A percentile compares a stretch with the other conserved stretches of the same genome.
Evolutionary conservation across 192 early-diverging fungal species (phyloP).

Genomic region (Podila epicladia): DNA sequence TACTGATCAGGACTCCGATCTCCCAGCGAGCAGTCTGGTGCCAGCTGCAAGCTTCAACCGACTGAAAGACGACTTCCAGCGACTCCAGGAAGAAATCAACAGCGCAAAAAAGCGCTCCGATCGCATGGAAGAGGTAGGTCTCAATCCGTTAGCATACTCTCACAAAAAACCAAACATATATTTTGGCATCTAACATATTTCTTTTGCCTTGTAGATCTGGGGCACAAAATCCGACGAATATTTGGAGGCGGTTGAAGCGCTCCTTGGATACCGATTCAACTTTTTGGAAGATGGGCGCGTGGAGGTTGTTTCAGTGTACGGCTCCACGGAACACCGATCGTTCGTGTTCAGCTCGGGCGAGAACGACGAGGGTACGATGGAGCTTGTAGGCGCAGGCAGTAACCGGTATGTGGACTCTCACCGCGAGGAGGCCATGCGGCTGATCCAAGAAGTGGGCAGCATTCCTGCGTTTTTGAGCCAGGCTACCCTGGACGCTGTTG

Average conservation of each 20-base stretch:
- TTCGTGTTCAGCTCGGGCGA: conserved; percentile 79
- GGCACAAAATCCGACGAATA: conserved; percentile 75
- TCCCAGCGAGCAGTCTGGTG: conserved; percentile 34
- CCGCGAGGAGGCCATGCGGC: conserved; percentile 66
- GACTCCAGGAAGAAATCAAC: conserved; percentile 61
- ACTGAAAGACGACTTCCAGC: conserved; percentile 65
- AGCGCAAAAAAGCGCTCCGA: conserved; percentile 73
- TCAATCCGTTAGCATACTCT: no score
- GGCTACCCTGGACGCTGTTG: conserved; percentile 75
- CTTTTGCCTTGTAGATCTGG: conserved; percentile 62
- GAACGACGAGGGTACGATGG: conserved; percentile 73
- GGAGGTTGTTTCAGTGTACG: conserved; percentile 78
- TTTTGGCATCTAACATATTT: background rate
- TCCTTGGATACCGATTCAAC: conserved; percentile 78
- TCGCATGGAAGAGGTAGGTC: conserved; percentile 70
- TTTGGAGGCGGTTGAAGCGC: conserved; percentile 73
- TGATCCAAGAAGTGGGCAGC: conserved; percentile 73
- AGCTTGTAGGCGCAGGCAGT: conserved; percentile 74
- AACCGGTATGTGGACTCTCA: conserved; percentile 67
- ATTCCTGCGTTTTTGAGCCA: conserved; percentile 88
- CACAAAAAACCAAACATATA: background rate
- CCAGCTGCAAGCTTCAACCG: conserved; percentile 67
- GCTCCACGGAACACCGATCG: conserved; percentile 65
- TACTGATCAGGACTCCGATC: conserved; percentile 16
- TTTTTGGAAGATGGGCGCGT: conserved; percentile 78